Evolutionary conservation across 1,139 yeast species (phyloP), one percentile per base, ranked within the genome.

Genomic region (Scheffersomyces segobiensis): DNA sequence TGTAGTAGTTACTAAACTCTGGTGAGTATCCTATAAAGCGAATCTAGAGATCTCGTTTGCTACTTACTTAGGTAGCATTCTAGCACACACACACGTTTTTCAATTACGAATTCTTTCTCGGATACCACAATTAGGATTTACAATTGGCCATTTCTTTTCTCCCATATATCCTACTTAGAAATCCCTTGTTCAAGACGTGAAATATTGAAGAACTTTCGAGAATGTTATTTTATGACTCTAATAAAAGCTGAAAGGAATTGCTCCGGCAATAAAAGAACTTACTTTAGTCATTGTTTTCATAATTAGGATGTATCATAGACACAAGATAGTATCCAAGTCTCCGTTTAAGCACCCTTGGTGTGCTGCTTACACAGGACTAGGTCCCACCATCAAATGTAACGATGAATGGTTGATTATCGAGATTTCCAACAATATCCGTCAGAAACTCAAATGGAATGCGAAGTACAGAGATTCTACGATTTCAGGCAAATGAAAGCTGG

Each of bases 401-500:
- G 62, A 65, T 51, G 67, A 65, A 55, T 56, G 62, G 56, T 53
- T 59, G 14, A 57, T 63, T 20, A 56, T 59, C 21, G 59, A 59
- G 5, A 49, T 62, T 22, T 58, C 63, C 24, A 24, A 54, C 52
- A 56, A 56, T 46, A 59, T 63, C 32, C 59, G 61, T 12, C 50
- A 12, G 8, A 78, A 76, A 57, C 73, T 74, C 1, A 63, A 73
- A 21, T 78, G 82, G 82, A 64, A 68, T 56, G 20, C 55, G 4
- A 78, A 78, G 59, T 73, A 67, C 56, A 71, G 70, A 51, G 67
- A 74, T 55, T 58, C 63, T 0, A 65, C 54, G 1, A 74, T 78
- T 53, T 60, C 62, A 14, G 60, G 53, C 3, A 77, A 75, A 61
- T 78, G 82, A 82, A 66, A 61, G 55, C 49, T 55, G 1, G 82